Evolutionary conservation across 2,329 filamentous ascomycete genomes (phyloP).

Genomic region (Aureobasidium sp.): DNA sequence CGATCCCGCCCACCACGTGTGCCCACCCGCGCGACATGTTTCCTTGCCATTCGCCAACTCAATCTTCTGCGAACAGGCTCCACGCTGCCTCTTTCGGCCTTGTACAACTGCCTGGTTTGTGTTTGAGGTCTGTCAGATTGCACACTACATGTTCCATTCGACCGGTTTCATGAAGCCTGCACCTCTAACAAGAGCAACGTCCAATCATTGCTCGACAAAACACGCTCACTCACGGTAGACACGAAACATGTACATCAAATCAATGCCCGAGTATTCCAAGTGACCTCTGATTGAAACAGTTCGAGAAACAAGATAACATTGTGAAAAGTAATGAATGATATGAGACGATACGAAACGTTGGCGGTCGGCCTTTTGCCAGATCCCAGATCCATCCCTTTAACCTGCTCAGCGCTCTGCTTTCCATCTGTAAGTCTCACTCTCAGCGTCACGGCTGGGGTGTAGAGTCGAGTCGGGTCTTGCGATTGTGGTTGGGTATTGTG

Average conservation of each 20-base stretch:
- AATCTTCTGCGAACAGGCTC: background rate
- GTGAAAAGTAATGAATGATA: background rate
- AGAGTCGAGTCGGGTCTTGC: constrained; percentile 46
- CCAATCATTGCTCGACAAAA: background rate
- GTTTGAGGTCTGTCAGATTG: background rate
- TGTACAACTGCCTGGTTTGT: background rate
- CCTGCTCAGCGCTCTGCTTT: constrained; percentile 1
- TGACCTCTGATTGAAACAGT: background rate
- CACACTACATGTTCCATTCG: background rate
- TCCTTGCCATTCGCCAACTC: background rate
- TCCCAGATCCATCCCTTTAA: background rate
- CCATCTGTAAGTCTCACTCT: constrained; percentile 26
- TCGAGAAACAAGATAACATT: background rate
- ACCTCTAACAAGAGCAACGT: background rate
- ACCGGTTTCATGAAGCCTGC: background rate
- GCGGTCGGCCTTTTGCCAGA: background rate
- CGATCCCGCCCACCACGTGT: background rate
- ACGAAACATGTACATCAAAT: background rate
- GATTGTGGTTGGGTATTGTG: constrained; percentile 45
- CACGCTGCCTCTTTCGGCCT: background rate
- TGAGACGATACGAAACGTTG: background rate
- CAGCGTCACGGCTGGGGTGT: constrained; percentile 37
- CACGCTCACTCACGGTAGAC: background rate
- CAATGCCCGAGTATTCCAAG: background rate
- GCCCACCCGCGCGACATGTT: background rate